Evolutionary conservation across 2,329 filamentous ascomycete genomes (phyloP), one percentile per base, ranked within the genome.

Genomic region (Fusarium newnesense): DNA sequence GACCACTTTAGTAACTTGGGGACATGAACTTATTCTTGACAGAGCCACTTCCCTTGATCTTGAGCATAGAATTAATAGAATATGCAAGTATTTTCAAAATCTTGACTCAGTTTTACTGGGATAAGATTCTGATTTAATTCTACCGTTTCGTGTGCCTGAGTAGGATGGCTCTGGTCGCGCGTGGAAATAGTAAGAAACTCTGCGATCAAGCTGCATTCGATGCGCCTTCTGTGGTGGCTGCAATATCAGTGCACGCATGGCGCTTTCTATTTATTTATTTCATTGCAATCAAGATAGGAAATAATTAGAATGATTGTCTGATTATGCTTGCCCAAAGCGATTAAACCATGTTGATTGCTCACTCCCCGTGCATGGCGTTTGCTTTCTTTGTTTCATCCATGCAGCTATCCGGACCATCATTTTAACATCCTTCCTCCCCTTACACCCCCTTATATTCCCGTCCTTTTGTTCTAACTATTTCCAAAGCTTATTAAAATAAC

Each of bases 1-100:
- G 30, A 15, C 16, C 2, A 34, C 9, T 50, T 3, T 0, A 15
- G 24, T 50, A 4, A n/a, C 1, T 1, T 7, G 0, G 34, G 10
- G 16, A 24, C 30, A n/a, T 32, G 30, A 9, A 24, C 15, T 50
- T 16, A 24, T 24, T 34, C 15, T 5, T 4, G 5, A 9, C 8
- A 9, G 47, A 34, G 11, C 4, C 30, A 34, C 7, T 18, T 10
- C 21, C 21, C 9, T 5, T 19, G 2, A 4, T 8, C 9, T 15
- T 2, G 21, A 21, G 16, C 11, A 34, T 24, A 24, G 13, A 9
- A 34, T 24, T 19, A 24, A 19, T 7, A n/a, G 4, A 2, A 49
- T 5, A 30, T 30, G 9, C 2, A 15, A 12, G 5, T 16, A 1
- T 0, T n/a, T 9, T n/a, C 21, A 6, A 32, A 3, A 9, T 4